Percentiles rank a stretch among this genome's conserved stretches.
Evolutionary conservation across 1,284 basidiomycete species (phyloP).

Genomic region (Cutaneotrichosporon mucoides): DNA sequence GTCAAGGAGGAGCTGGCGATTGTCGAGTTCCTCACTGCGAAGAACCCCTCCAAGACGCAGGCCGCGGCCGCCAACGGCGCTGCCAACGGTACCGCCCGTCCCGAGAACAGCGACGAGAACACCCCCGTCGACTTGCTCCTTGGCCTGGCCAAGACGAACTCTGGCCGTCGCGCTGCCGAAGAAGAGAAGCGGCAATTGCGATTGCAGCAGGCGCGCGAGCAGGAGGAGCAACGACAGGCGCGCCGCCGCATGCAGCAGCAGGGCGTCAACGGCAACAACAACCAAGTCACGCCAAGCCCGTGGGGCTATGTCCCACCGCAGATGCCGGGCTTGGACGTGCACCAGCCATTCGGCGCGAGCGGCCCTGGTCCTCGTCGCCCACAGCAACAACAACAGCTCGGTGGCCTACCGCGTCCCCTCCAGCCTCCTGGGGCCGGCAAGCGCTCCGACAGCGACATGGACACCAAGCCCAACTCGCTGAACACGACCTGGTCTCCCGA

Average conservation of each 20-base stretch:
- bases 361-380: conserved; percentile 21
- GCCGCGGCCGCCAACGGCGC: conserved; percentile 16
- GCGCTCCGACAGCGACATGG: conserved; percentile 1
- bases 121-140: conserved; percentile 45
- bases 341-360: conserved; percentile 43
- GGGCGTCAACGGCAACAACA: conserved; percentile 10
- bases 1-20: conserved; percentile 51
- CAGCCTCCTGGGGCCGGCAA: conserved; percentile 31
- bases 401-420: conserved; percentile 34
- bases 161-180: conserved; percentile 43
- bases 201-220: conserved; percentile 42
- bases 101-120: conserved; percentile 29
- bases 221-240: conserved; percentile 34
- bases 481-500: conserved; percentile 16
- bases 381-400: conserved; percentile 20
- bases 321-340: conserved; percentile 48
- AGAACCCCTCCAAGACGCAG: conserved; percentile 21
- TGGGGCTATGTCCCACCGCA: conserved; percentile 48
- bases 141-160: conserved; percentile 44
- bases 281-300: conserved; percentile 23
- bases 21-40: conserved; percentile 49
- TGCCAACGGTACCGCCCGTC: conserved; percentile 7
- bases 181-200: conserved; percentile 44
- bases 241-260: conserved; percentile 16
- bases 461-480: not conserved